Conservation (phyloP, 768 basidiomycete species). For the Megacollybia marginata region DNA sequence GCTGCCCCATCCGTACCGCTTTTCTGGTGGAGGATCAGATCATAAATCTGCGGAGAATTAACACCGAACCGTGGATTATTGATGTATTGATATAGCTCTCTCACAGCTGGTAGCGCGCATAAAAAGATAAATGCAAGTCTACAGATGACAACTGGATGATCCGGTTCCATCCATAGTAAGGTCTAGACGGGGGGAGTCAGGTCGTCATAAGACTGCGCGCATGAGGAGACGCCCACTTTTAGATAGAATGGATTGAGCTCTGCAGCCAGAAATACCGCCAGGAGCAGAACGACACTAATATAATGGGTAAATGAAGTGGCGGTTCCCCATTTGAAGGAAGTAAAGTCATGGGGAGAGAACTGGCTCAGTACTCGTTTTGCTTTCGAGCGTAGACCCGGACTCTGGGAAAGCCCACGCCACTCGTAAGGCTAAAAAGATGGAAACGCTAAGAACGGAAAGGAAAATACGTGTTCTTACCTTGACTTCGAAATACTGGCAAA, state of each 20-base stretch:
- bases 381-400: conserved; percentile 70
- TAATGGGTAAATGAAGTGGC: conserved; percentile 69
- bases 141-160: conserved; percentile 77
- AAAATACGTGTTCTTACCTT: conserved; percentile 39
- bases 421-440: conserved; percentile 55
- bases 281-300: conserved; percentile 63
- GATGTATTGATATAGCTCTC: conserved; percentile 80
- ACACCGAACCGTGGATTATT: conserved; percentile 64
- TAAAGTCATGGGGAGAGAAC: conserved; percentile 84
- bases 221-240: conserved; percentile 42
- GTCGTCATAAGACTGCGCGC: neutral
- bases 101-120: conserved; percentile 79
- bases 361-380: conserved; percentile 75
- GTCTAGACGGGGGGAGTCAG: conserved; percentile 26
- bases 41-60: neutral
- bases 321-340: conserved; percentile 83
- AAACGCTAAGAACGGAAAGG: neutral
- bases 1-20: conserved; percentile 85
- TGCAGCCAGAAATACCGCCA: conserved; percentile 75
- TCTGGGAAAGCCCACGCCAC: conserved; percentile 80
- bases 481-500: conserved; percentile 81
- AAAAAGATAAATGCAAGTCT: conserved; percentile 72
- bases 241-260: conserved; percentile 87
- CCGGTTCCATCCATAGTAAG: conserved; percentile 84
- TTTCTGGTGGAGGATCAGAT: conserved; percentile 34